Percentiles rank a stretch among this genome's conserved stretches.
Conservation (phyloP, 2,329 filamentous ascomycete genomes). For the Penicillium griseofulvum region DNA sequence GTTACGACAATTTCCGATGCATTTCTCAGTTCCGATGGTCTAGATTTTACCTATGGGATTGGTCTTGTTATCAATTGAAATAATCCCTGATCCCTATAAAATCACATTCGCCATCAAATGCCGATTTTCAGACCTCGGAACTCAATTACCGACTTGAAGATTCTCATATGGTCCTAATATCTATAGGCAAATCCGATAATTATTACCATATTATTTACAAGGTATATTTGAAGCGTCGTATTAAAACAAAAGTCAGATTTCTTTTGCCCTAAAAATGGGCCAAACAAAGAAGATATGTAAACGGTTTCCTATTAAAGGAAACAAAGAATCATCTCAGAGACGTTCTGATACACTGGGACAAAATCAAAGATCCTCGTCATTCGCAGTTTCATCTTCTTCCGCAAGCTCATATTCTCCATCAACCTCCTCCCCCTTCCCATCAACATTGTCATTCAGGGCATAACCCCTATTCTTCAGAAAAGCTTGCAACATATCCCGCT, state of each 20-base stretch:
- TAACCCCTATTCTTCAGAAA: background rate
- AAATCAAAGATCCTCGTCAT: background rate
- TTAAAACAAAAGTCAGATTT: background rate
- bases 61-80: background rate
- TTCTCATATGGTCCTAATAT: background rate
- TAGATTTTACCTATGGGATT: background rate
- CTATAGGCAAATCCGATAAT: background rate
- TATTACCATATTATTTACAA: background rate
- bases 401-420: background rate
- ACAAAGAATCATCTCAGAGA: background rate
- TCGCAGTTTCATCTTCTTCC: background rate
- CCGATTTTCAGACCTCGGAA: slow-evolving; percentile 25
- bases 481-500: slow-evolving; percentile 3
- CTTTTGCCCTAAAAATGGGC: background rate
- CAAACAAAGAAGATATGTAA: background rate
- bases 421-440: background rate
- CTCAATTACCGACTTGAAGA: slow-evolving; percentile 15
- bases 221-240: background rate
- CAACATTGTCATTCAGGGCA: background rate
- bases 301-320: background rate
- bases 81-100: background rate
- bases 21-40: background rate
- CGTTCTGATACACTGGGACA: background rate
- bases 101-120: slow-evolving; percentile 17
- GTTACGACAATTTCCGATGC: slow-evolving; percentile 7